Percentiles rank a stretch among this genome's conserved stretches.
These are phyloP conservation scores for Diphasiastrum complanatum DNA, from an alignment of 83 land plant genomes.

Conservation along the genomic window DNA sequence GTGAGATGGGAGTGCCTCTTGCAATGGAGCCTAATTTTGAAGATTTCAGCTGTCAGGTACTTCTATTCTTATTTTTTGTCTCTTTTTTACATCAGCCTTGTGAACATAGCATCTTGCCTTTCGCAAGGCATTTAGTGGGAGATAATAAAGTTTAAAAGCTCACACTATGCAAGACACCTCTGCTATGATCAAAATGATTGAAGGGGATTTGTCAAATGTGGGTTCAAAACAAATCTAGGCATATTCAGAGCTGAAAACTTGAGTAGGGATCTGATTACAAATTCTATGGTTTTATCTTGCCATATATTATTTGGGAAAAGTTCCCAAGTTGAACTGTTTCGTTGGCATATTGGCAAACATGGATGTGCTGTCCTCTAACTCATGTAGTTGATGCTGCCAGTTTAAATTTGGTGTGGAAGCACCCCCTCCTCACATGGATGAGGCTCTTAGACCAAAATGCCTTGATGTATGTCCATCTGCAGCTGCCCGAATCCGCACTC, in stretches of 20 bases:
- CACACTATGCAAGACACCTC: background rate
- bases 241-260: too few relatives aligned
- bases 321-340: too few relatives aligned
- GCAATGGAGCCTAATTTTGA: slow-evolving; percentile 86
- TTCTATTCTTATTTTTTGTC: background rate
- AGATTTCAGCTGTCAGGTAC: slow-evolving; percentile 92
- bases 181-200: background rate
- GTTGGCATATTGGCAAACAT: background rate
- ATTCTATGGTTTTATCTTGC: too few relatives aligned
- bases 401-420: slow-evolving; percentile 79
- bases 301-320: too few relatives aligned
- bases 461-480: slow-evolving; percentile 67
- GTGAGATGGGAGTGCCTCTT: slow-evolving; percentile 79
- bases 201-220: too few relatives aligned
- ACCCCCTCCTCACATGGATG: slow-evolving; percentile 42
- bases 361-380: background rate
- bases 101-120: too few relatives aligned
- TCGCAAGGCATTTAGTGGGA: background rate
- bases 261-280: too few relatives aligned
- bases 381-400: slow-evolving; percentile 30
- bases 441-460: slow-evolving; percentile 53
- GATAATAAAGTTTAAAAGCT: background rate
- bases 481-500: too few relatives aligned
- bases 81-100: background rate
- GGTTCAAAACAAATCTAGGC: too few relatives aligned